Conservation (phyloP, 495 filamentous ascomycete genomes). For the Friedmanniomyces endolithicus region DNA sequence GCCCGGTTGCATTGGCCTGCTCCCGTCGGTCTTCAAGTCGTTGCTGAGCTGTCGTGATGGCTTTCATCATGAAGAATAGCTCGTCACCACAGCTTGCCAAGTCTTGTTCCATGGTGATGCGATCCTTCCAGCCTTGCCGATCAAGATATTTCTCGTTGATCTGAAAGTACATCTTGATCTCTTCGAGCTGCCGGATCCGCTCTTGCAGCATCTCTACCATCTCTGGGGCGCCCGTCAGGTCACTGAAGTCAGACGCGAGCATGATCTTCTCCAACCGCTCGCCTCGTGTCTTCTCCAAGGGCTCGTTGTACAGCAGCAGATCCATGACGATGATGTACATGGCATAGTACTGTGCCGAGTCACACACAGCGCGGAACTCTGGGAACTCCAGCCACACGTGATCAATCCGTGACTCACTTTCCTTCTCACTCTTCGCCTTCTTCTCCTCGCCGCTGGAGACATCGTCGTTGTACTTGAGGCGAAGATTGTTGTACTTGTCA, state of each 20-base stretch:
- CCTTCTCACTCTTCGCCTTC: slow-evolving; percentile 31
- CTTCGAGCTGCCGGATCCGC: slow-evolving; percentile 83
- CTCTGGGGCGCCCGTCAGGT: slow-evolving; percentile 82
- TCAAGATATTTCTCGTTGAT: slow-evolving; percentile 81
- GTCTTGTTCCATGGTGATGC: slow-evolving; percentile 74
- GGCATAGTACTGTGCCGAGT: slow-evolving; percentile 91
- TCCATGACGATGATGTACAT: slow-evolving; percentile 96
- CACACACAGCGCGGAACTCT: slow-evolving; percentile 78
- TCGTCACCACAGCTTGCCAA: slow-evolving; percentile 86
- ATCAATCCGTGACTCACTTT: slow-evolving; percentile 70
- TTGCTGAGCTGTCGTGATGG: slow-evolving; percentile 88
- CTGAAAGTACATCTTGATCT: slow-evolving; percentile 94
- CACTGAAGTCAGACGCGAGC: slow-evolving; percentile 98
- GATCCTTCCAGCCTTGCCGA: slow-evolving; percentile 80
- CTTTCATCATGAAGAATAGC: slow-evolving; percentile 99
- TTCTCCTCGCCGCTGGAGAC: slow-evolving; percentile 50
- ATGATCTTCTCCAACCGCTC: slow-evolving; percentile 96
- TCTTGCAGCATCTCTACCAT: slow-evolving; percentile 86
- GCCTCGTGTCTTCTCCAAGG: slow-evolving; percentile 83
- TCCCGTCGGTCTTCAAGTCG: slow-evolving; percentile 60
- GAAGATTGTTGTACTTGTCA: slow-evolving; percentile 95
- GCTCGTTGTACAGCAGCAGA: slow-evolving; percentile 86
- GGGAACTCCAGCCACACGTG: slow-evolving; percentile 96
- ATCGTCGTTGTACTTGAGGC: slow-evolving; percentile 94
- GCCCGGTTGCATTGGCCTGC: slow-evolving; percentile 53